Evolutionary conservation across 306 rosid genomes (phyloP), one percentile per base, ranked within the genome.

Genomic region (Vigna trinervia): DNA sequence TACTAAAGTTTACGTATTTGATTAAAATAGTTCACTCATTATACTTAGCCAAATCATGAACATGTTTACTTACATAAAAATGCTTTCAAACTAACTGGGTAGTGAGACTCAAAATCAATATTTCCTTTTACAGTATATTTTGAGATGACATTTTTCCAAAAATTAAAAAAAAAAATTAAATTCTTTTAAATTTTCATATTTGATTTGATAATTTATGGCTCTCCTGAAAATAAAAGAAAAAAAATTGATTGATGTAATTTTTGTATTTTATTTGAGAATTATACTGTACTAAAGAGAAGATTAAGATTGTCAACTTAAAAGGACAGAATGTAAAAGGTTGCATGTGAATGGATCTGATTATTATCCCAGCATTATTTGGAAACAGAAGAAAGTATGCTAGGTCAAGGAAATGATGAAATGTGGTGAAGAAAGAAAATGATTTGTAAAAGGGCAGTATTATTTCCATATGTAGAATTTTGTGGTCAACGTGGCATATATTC

Each of bases 401-500:
- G 76, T 67, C 57, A 81, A 81, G 57, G 72, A 75, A 71, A 69
- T 69, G 34, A 56, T 56, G 30, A 75, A 71, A 30, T 60, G 2
- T 8, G 17, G 28, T 19, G 78, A 54, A 17, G 65, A 6, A 63
- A 46, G 50, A 81, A 78, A 59, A 43, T 12, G 34, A 69, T 36
- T 67, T 6, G 51, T 61, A 12, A 66, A 52, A 59, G 53, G 41
- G 64, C 28, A 78, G 63, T 78, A 66, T 71, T 39, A 74, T 41
- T 74, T 80, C 82, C 72, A 22, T 9, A 38, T 10, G 13, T 22
- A 19, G 61, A 59, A 53, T 3, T 0, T 50, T 26, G 1, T 61
- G 45, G 72, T 78, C 75, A 65, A 71, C 81, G 56, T 75, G 85
- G 77, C 80, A 48, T 26, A 38, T 20, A 26, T 60, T 81, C 72